Percentiles rank a stretch among this genome's conserved stretches.
These are phyloP conservation scores for Cladosporium sphaerospermum DNA, from an alignment of 2,329 filamentous ascomycete species.

Conservation along the genomic window DNA sequence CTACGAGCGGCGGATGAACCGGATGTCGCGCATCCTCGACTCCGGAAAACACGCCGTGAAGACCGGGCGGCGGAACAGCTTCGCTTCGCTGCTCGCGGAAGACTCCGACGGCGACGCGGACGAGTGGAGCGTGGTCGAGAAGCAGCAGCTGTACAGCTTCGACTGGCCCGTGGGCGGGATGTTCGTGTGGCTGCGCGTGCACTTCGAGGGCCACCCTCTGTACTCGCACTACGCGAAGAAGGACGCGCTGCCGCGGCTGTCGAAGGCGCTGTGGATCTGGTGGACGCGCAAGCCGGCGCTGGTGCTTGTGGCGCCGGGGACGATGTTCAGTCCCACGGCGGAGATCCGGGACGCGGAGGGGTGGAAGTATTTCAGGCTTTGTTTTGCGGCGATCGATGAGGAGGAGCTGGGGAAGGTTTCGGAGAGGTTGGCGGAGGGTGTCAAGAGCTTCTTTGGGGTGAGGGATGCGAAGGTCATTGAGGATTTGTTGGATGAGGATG, in stretches of 20 bases:
- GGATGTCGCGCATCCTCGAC: constrained; percentile 70
- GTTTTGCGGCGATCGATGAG: constrained; percentile 77
- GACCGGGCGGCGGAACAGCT: constrained; percentile 43
- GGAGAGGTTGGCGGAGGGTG: constrained; percentile 59
- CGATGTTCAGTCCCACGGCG: constrained; percentile 64
- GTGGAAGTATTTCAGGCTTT: constrained; percentile 70
- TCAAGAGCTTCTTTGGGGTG: constrained; percentile 71
- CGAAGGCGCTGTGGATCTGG: constrained; percentile 63
- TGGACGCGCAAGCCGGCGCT: constrained; percentile 63
- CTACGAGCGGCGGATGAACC: constrained; percentile 79
- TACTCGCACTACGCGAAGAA: constrained; percentile 44
- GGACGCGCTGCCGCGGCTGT: constrained; percentile 45
- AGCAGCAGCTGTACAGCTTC: constrained; percentile 68
- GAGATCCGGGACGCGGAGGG: constrained; percentile 53
- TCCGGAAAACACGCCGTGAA: constrained; percentile 60
- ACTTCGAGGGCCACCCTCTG: constrained; percentile 68
- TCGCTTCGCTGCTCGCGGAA: constrained; percentile 17
- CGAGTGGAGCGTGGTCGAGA: constrained; percentile 71
- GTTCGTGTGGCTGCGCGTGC: constrained; percentile 78
- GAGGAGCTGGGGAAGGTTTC: constrained; percentile 59
- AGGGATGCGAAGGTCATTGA: constrained; percentile 62
- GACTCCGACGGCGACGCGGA: constrained; percentile 34
- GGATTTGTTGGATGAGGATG: constrained; percentile 46
- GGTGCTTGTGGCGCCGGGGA: constrained; percentile 65
- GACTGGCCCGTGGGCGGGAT: constrained; percentile 79